Base-by-base conservation (phyloP, 441 rosid genomes). In the Croton setiger region DNA sequence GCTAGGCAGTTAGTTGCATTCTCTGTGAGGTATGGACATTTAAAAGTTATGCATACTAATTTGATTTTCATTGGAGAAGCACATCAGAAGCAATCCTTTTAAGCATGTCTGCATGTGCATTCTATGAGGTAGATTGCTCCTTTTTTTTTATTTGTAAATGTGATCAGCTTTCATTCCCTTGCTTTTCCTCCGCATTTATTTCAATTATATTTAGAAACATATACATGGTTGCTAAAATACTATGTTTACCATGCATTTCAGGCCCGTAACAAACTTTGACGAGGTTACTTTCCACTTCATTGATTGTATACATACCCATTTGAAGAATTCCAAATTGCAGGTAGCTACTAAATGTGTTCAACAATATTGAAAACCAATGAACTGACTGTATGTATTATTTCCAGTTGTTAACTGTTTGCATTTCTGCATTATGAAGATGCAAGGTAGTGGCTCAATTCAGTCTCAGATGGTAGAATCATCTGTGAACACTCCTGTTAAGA, bases 281-380 rank as follows among this genome's bases (percentile, higher is more conserved):
- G 97, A 93, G 84, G 80, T 93, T 60, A 86, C 96, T 47, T 91
- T 83, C 79, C 98, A 93, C 84, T 89, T 84, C 64, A 80, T 93
- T 51, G 96, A 93, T 72, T 91, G 96, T 81, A 85, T 93, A 63
- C 83, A 89, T 68, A 84, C 83, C 58, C 81, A 84, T 69, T 64
- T 87, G 52, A 85, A 75, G 78, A 87, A 81, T 76, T 81, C 91
- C 68, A 89, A 81, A 62, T 64, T 78, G 43, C 87, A 84, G 96
- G 96, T 91, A 82, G 5, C 45, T 31, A n/a, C 48, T 33, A 64
- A 52, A 52, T 14, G 60, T 31, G 55, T 39, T 2, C 39, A 27
- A 57, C 44, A 45, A 45, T 5, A 64, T 56, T 48, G 21, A 39
- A 12, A 59, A 36, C 20, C 7, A 39, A 21, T 1, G 8, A 20